Evolutionary conservation across 495 filamentous ascomycete genomes (phyloP).

Genomic region (Neurospora sp.): DNA sequence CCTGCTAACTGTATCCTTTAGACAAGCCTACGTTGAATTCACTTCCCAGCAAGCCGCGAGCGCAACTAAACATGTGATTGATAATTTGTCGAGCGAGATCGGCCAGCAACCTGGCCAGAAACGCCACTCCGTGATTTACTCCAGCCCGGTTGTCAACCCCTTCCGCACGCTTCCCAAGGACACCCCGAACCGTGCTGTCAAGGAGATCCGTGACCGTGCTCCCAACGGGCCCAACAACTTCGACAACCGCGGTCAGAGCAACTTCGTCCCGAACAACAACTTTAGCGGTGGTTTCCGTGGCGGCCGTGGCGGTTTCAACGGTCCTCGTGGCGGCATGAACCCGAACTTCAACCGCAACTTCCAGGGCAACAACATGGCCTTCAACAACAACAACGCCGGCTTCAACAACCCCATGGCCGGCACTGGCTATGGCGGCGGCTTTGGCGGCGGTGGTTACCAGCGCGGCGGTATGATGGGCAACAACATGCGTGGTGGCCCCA

Average conservation of each 20-base stretch:
- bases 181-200: conserved; percentile 62
- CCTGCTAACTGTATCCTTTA: conserved; percentile 28
- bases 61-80: conserved; percentile 74
- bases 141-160: conserved; percentile 68
- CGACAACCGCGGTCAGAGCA: conserved; percentile 26
- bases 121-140: conserved; percentile 64
- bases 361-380: conserved; percentile 12
- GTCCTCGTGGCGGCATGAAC: conserved; percentile 21
- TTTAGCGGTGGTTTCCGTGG: conserved; percentile 28
- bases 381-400: conserved; percentile 26
- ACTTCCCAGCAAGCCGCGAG: conserved; percentile 75
- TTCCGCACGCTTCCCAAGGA: conserved; percentile 92
- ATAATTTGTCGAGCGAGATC: conserved; percentile 40
- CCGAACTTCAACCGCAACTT: conserved; percentile 38
- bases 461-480: conserved; percentile 60
- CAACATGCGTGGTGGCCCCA: conserved; percentile 54
- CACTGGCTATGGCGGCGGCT: conserved; percentile 46
- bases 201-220: conserved; percentile 45
- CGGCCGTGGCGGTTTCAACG: conserved; percentile 29
- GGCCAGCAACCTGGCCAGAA: conserved; percentile 43
- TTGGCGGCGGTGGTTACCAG: conserved; percentile 43
- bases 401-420: conserved; percentile 32
- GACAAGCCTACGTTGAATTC: conserved; percentile 87
- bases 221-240: conserved; percentile 30
- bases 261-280: conserved; percentile 32